These are phyloP conservation scores for Neltuma alba DNA, from an alignment of 306 rosid genomes.

Conservation along the genomic window DNA sequence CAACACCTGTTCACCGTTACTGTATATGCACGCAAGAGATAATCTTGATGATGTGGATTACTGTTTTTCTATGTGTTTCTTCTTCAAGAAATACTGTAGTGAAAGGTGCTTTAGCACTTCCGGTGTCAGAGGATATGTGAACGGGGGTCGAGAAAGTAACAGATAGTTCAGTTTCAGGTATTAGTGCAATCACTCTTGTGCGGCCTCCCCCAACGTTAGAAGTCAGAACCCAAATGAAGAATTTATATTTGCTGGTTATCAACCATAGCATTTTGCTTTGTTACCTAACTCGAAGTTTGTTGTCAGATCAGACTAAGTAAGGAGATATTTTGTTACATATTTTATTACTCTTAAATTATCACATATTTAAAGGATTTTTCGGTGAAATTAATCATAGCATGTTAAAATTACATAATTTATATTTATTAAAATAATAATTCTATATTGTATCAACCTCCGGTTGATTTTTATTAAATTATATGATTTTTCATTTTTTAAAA, in stretches of 20 bases:
- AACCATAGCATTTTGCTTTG: too few species aligned
- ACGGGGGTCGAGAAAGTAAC: background rate
- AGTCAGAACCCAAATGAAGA: background rate
- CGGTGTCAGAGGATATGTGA: background rate
- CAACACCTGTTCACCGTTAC: background rate
- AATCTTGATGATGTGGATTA: background rate
- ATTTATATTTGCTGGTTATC: background rate
- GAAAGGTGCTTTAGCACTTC: background rate
- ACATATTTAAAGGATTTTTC: too few species aligned
- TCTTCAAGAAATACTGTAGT: background rate
- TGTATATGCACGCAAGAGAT: background rate
- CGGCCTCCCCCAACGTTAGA: background rate
- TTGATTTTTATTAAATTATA: too few species aligned
- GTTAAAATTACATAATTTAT: too few species aligned
- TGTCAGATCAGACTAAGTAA: background rate
- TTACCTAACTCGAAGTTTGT: background rate
- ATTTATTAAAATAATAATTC: too few species aligned
- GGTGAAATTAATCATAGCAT: too few species aligned
- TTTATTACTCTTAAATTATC: background rate
- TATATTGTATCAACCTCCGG: too few species aligned
- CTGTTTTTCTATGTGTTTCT: background rate
- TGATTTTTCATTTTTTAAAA: too few species aligned
- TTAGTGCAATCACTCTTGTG: background rate
- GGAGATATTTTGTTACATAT: background rate
- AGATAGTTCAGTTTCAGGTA: background rate